Conservation (phyloP, 352 stramenopile species). For the Halophytophthora polymorphica region DNA sequence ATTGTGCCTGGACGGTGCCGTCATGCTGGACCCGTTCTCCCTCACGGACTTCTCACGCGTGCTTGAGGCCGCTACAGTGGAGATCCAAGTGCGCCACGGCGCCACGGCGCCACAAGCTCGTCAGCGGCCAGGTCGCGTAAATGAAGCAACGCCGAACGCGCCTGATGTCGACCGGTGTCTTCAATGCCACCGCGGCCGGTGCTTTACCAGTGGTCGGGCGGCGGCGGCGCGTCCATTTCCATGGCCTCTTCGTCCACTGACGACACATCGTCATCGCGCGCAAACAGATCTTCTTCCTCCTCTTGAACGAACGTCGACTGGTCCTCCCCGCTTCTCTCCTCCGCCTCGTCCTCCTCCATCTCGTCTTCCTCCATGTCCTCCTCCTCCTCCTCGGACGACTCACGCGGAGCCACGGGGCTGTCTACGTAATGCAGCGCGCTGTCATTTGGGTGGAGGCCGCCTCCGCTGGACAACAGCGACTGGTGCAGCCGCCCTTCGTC, state of each 20-base stretch:
- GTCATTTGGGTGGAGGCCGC: constrained; percentile 3
- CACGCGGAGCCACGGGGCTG: constrained; percentile 14
- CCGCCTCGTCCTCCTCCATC: constrained; percentile 18
- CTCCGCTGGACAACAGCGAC: neutral
- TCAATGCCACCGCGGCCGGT: no score
- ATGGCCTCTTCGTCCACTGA: constrained; percentile 40
- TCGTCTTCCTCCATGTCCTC: constrained; percentile 25
- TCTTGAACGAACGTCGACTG: constrained; percentile 9
- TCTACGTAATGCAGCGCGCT: constrained; percentile 7
- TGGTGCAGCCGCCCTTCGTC: constrained; percentile 8
- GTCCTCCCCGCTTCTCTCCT: constrained; percentile 27
- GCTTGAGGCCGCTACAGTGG: constrained; percentile 28
- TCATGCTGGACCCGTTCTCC: constrained; percentile 62
- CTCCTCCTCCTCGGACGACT: constrained; percentile 35
- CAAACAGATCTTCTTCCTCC: constrained; percentile 28
- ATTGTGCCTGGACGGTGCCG: constrained; percentile 32
- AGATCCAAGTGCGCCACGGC: constrained; percentile 41
- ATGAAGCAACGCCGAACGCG: constrained; percentile 8
- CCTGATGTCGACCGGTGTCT: no score
- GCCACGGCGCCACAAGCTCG: constrained; percentile 3
- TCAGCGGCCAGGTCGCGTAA: constrained; percentile 19
- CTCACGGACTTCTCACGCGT: constrained; percentile 57
- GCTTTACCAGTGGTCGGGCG: constrained; percentile 16
- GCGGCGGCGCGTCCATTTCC: constrained; percentile 30
- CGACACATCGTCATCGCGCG: constrained; percentile 14